Evolutionary conservation across 2,329 filamentous ascomycete species (phyloP), one percentile per base, ranked within the genome.

Genomic region (Diplodia scrobiculata): DNA sequence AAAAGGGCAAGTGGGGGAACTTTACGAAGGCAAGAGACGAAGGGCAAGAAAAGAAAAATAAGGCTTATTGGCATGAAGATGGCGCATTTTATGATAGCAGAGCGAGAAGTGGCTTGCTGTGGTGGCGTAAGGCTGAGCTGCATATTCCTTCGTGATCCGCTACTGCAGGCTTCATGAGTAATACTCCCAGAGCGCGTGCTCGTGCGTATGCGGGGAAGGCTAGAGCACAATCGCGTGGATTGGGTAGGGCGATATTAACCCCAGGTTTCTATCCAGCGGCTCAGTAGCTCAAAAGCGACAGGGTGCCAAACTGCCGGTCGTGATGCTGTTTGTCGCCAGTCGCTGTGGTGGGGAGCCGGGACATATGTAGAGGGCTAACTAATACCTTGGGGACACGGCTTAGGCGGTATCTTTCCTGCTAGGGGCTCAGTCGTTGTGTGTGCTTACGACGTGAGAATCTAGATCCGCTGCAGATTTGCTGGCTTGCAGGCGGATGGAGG

Each of bases 391-490:
- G 11, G n/a, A 55, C 32, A 38, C 54, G 25, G 41, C 38, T 60
- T 48, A 27, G 34, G 41, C 41, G 32, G 52, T 34, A 36, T 36
- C 9, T 48, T 50, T 47, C 21, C 25, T 27, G n/a, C n/a, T 17
- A 17, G 27, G 48, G 58, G 58, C 58, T 50, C 48, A 62, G 50
- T 4, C 41, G 14, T 4, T 17, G 48, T 62, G 27, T 27, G 45
- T 62, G 58, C 41, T 62, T 50, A 62, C 58, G 17, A 21, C 10
- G 45, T 62, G 58, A 62, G 58, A 62, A 62, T 62, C 58, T 62
- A 62, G 58, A 62, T 62, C 45, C n/a, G 29, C 58, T 62, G 58
- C 58, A 62, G 58, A 62, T 62, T 34, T 54, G 19, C 48, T 13
- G 27, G 58, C 45, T 36, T 62, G 29, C 58, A 36, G 34, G 13